A percentile compares a stretch with the other conserved stretches of the same genome.
These are phyloP conservation scores for Artemisia annua DNA, from an alignment of 129 eudicot genomes.

Conservation along the genomic window DNA sequence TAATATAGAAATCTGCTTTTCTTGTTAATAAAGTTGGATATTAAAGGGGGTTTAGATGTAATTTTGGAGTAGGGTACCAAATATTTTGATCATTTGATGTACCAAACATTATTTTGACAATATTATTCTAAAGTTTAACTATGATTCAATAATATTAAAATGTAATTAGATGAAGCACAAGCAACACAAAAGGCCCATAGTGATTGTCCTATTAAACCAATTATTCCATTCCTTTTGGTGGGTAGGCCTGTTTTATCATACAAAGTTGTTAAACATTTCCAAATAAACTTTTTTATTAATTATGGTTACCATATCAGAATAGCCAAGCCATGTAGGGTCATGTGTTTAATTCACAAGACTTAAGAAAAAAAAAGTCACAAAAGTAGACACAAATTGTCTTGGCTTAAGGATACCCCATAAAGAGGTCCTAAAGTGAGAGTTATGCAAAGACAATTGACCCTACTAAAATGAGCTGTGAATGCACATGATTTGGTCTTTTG, in stretches of 20 bases:
- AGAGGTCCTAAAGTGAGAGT: conserved; percentile 37
- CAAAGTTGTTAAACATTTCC: conserved; percentile 34
- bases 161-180: too few relatives aligned
- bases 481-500: conserved; percentile 40
- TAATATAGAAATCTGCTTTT: too few relatives aligned
- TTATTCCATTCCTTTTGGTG: conserved; percentile 37
- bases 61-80: too few relatives aligned
- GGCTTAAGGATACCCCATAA: conserved; percentile 35
- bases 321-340: conserved; percentile 27
- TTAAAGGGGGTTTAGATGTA: too few relatives aligned
- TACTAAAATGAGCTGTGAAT: conserved; percentile 37
- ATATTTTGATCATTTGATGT: too few relatives aligned
- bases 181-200: conserved; percentile 18
- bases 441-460: conserved; percentile 35
- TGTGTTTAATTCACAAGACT: conserved; percentile 25
- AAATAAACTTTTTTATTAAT: conserved; percentile 14
- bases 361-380: conserved; percentile 20
- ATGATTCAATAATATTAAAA: background rate
- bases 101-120: background rate
- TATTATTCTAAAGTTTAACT: background rate
- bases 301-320: conserved; percentile 21
- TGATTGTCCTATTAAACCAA: conserved; percentile 33
- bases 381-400: conserved; percentile 19
- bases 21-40: too few relatives aligned
- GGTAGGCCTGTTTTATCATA: conserved; percentile 26